Evolutionary conservation across 2,329 filamentous ascomycete species (phyloP), one percentile per base, ranked within the genome.

Genomic region (Ophiocordyceps camponoti-floridani): DNA sequence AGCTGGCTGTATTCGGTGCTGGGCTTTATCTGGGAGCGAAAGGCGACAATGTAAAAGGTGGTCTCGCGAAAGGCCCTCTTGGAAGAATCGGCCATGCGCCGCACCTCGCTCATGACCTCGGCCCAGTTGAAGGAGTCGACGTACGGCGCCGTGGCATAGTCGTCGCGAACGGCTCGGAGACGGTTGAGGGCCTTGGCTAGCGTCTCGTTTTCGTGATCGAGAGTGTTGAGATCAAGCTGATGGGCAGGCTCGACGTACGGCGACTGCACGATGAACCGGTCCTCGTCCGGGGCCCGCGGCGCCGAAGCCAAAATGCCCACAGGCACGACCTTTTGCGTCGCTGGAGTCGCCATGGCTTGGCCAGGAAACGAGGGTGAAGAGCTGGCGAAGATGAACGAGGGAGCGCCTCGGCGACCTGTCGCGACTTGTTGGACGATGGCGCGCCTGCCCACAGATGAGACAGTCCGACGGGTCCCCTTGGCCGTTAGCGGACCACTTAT

Each of bases 41-140:
- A 94, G 4, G 80, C 80, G 38, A 94, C 86, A 46, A 91, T 78
- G 62, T 89, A 94, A 65, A 89, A 94, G 27, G 67, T 70, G 43
- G 70, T 72, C 47, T 70, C 65, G 45, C 66, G 71, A 77, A 82
- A 89, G 2, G 46, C 48, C 6, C 62, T 62, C 12, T 70, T 58
- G 7, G 59, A 69, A 9, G 62, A 57, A 3, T 53, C 52, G 11
- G 67, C 62, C 3, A 87, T 64, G 2, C 64, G 55, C 46, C 63
- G 68, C 44, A 91, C 62, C 30, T 72, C 64, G 4, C 64, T 61
- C 11, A 91, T 65, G 13, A 86, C 69, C 40, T 73, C 63, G 3
- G 58, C 49, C 79, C 84, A 91, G 61, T 94, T 93, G 65, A 94
- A 88, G 0, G 77, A 77, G 2, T 79, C 72, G 4, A 67, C 60